Evolutionary conservation across 768 basidiomycete genomes (phyloP).

Genomic region (Xerocomus spinulosus): DNA sequence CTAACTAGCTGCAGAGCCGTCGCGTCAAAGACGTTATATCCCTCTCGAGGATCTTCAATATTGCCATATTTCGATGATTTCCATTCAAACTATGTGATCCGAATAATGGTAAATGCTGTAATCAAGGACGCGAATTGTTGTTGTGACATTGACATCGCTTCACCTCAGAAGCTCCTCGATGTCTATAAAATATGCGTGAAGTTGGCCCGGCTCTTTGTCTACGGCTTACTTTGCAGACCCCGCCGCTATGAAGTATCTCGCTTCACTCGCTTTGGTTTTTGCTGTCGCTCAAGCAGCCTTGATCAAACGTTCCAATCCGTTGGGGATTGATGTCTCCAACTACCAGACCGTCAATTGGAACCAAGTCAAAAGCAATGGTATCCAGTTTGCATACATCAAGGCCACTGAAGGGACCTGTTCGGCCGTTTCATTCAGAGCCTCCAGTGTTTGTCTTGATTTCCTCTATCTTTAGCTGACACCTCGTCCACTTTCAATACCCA

Average conservation of each 20-base stretch:
- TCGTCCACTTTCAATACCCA: constrained; percentile 38
- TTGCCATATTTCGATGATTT: constrained; percentile 9
- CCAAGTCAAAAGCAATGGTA: constrained; percentile 46
- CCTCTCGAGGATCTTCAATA: no score
- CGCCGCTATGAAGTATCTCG: constrained; percentile 19
- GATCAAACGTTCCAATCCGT: constrained; percentile 34
- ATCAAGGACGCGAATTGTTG: constrained; percentile 3
- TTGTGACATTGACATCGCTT: not conserved
- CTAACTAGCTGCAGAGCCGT: no score
- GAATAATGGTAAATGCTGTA: constrained; percentile 10
- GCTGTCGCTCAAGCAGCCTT: constrained; percentile 14
- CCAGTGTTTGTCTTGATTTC: no score
- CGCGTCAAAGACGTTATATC: no score
- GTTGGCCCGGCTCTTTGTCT: not conserved
- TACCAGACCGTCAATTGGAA: constrained; percentile 52
- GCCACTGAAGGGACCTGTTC: constrained; percentile 60
- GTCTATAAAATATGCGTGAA: constrained; percentile 11
- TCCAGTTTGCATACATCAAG: constrained; percentile 60
- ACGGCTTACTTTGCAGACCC: not conserved
- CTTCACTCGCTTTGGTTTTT: constrained; percentile 12
- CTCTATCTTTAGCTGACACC: constrained; percentile 16
- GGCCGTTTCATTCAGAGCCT: constrained; percentile 5
- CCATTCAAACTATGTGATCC: constrained; percentile 2
- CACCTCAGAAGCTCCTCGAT: not conserved
- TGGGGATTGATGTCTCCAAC: constrained; percentile 54